Percentiles rank a stretch among this genome's conserved stretches.
These are phyloP conservation scores for Cruciata laevipes DNA, from an alignment of 257 asterid species.

Conservation along the genomic window DNA sequence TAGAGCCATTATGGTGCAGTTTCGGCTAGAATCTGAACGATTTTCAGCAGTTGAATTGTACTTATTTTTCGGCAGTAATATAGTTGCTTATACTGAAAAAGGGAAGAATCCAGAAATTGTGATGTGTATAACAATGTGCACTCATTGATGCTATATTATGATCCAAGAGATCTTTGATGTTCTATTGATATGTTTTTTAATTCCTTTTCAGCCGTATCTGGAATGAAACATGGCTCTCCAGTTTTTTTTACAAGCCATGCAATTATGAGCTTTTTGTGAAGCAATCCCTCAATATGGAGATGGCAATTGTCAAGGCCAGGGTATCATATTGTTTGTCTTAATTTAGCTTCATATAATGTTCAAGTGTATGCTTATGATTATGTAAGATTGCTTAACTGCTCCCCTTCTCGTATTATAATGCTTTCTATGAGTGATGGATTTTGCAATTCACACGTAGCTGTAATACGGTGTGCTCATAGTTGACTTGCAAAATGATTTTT, in stretches of 20 bases:
- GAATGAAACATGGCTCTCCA: conserved; percentile 93
- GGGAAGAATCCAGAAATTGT: not conserved
- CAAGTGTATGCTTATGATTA: not conserved
- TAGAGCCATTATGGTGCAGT: not conserved
- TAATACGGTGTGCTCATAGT: not conserved
- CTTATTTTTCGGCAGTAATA: not conserved
- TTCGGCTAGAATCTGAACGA: not conserved
- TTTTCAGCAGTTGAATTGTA: not conserved
- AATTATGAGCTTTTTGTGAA: conserved; percentile 95
- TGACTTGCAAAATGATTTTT: not conserved
- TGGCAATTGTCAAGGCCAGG: conserved; percentile 96
- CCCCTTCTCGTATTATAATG: not conserved
- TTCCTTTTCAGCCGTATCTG: conserved; percentile 76
- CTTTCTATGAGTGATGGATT: not conserved
- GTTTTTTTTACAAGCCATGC: conserved; percentile 97
- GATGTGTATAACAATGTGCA: not conserved
- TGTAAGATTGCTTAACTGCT: not conserved
- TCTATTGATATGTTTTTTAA: conserved; percentile 3
- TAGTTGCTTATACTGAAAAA: not conserved
- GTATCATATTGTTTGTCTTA: conserved; percentile 27
- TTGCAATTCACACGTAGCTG: not conserved
- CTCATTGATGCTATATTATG: not conserved
- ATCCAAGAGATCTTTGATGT: not conserved
- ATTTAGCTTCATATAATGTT: not conserved
- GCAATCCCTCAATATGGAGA: conserved; percentile 94